These are phyloP conservation scores for Boletus rubropictus DNA, from an alignment of 768 basidiomycete genomes.

Conservation along the genomic window DNA sequence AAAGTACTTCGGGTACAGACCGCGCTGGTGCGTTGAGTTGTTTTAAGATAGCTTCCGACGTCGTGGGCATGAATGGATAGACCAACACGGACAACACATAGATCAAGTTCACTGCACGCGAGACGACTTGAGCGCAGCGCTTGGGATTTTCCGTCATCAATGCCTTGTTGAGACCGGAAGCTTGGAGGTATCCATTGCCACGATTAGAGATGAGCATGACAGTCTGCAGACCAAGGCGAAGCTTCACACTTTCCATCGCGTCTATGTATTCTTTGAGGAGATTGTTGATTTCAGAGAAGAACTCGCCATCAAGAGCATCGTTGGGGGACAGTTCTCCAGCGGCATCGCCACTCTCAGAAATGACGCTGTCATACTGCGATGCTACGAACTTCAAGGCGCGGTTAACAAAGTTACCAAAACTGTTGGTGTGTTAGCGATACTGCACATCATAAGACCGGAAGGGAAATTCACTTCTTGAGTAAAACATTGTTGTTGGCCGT, in stretches of 20 bases:
- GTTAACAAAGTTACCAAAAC: constrained; percentile 98
- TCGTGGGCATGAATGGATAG: constrained; percentile 96
- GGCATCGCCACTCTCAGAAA: constrained; percentile 73
- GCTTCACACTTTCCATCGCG: constrained; percentile 87
- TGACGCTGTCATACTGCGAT: constrained; percentile 70
- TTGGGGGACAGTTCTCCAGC: constrained; percentile 67
- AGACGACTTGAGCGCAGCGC: constrained; percentile 86
- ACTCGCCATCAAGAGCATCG: constrained; percentile 63
- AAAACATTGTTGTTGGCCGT: constrained; percentile 89
- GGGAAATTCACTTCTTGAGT: constrained; percentile 72
- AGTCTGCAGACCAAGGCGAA: constrained; percentile 80
- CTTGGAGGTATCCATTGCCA: constrained; percentile 93
- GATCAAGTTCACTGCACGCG: constrained; percentile 88
- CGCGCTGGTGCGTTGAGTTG: constrained; percentile 91
- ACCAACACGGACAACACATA: constrained; percentile 80
- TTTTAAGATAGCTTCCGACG: constrained; percentile 67
- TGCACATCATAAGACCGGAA: not conserved
- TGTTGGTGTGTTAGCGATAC: constrained; percentile 23
- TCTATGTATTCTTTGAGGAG: constrained; percentile 76
- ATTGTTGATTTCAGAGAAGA: constrained; percentile 73
- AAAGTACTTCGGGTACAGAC: constrained; percentile 63
- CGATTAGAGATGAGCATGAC: constrained; percentile 86
- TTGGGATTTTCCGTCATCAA: constrained; percentile 74
- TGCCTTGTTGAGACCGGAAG: constrained; percentile 85
- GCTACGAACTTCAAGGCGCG: constrained; percentile 88